Evolutionary conservation across 495 filamentous ascomycete genomes (phyloP), one percentile per base, ranked within the genome.

Genomic region (Aspergillus campestris): DNA sequence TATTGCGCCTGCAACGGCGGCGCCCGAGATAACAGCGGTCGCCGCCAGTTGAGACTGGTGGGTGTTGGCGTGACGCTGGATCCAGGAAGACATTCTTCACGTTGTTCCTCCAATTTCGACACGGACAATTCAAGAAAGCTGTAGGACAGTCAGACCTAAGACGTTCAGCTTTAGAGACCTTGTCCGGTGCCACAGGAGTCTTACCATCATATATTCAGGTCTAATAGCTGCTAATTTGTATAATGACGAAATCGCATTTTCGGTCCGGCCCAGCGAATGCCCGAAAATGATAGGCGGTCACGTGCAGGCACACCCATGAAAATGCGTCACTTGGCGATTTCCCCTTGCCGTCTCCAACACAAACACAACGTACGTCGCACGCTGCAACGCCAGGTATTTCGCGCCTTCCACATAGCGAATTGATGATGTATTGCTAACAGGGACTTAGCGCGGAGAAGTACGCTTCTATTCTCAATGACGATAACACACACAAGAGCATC

Each of bases 1-100:
- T 32, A 95, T 82, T 8, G 79, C 72, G 33, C 77, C 72, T 8
- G 85, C 87, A 27, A 87, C 86, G 28, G 86, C 75, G 31, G 80
- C 79, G 15, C 85, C 87, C 0, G 86, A 90, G 5, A 86, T 65
- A 6, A 89, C 66, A 5, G 87, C 87, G 0, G 86, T 87, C 11
- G 84, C 79, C 14, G 79, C 81, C 40, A 95, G 73, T 62, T 91
- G 89, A 3, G 72, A 70, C 49, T 71, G 65, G 35, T 77, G 73
- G 12, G 74, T 73, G 34, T 66, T 66, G 48, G 69, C 67, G 32
- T 75, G 66, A 29, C 75, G 67, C 45, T 74, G 68, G 47, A 83
- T 50, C 77, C 76, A 82, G 18, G 73, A 74, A 12, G 77, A 66
- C 77, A 81, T 82, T 42, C 48, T 47, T 49, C 56, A 39, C 18